phyloP scores from a whole-genome alignment of 2,329 filamentous ascomycete genomes.

The Calonectria multiphialidica region DNA sequence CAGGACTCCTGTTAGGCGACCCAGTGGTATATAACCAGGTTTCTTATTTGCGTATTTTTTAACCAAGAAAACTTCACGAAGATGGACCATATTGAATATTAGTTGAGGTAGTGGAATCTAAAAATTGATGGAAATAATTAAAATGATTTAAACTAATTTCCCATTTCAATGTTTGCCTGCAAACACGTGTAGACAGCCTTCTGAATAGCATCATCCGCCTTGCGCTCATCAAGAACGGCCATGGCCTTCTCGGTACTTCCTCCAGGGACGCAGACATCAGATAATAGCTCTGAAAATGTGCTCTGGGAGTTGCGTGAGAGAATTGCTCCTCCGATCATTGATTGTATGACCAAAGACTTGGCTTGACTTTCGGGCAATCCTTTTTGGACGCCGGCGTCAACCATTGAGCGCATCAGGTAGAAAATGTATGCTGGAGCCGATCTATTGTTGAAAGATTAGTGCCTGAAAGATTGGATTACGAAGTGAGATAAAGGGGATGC shows the following conservation, averaged over 20 bases:
- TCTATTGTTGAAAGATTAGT: not conserved
- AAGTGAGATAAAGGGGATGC: not conserved
- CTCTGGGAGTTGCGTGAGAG: not conserved
- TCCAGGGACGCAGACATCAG: slow-evolving; percentile 4
- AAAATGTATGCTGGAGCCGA: not conserved
- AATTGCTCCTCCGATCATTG: not conserved
- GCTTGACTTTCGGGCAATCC: not conserved
- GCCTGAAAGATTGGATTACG: not conserved
- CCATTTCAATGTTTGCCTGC: slow-evolving; percentile 4
- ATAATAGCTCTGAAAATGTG: not conserved
- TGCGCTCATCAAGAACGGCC: not conserved
- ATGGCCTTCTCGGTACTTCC: slow-evolving; percentile 7
- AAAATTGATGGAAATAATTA: not conserved
- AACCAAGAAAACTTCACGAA: too few species aligned
- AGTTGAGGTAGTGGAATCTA: not conserved
- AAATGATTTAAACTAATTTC: not conserved
- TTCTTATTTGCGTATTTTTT: too few species aligned
- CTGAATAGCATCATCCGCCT: not conserved
- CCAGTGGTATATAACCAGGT: too few species aligned
- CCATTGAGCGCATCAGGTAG: not conserved
- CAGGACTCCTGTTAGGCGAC: too few species aligned
- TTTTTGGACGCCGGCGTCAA: not conserved
- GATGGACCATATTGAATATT: too few species aligned
- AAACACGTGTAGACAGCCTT: not conserved
- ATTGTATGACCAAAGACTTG: not conserved